Evolutionary conservation across 768 basidiomycete species (phyloP).

Genomic region (Lactarius hengduanensis): DNA sequence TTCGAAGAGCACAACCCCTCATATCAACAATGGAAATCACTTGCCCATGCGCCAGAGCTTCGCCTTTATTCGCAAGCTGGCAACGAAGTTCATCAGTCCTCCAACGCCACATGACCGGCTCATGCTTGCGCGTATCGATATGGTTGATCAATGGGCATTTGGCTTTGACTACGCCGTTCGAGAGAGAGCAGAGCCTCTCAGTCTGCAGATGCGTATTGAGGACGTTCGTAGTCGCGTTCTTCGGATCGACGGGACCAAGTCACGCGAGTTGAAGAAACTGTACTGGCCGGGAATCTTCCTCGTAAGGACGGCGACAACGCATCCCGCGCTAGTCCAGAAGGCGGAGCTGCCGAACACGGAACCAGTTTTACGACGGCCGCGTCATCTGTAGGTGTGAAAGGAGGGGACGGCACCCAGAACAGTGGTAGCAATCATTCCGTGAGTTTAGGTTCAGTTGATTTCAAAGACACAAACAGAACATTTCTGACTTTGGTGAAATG

Average conservation of each 20-base stretch:
- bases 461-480: not conserved
- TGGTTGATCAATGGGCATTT: slow-evolving; percentile 12
- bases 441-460: not conserved
- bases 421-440: not conserved
- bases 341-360: not conserved
- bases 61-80: slow-evolving; percentile 31
- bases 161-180: slow-evolving; percentile 7
- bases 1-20: slow-evolving; percentile 10
- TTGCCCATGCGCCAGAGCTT: slow-evolving; percentile 34
- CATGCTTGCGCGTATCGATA: slow-evolving; percentile 7
- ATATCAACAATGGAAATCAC: slow-evolving; percentile 31
- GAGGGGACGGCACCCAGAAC: not conserved
- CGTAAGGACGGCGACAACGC: not conserved
- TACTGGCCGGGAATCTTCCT: not conserved
- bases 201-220: slow-evolving; percentile 4
- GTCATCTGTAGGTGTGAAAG: not conserved
- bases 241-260: not conserved
- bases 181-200: slow-evolving; percentile 9
- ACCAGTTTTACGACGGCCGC: not conserved
- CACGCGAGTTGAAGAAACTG: not conserved
- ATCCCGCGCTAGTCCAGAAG: not conserved
- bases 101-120: slow-evolving; percentile 12
- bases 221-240: slow-evolving; percentile 1
- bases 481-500: not conserved
- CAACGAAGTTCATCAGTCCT: not conserved